Conservation (phyloP, 441 rosid genomes). For the Arabidopsis lyrata region DNA sequence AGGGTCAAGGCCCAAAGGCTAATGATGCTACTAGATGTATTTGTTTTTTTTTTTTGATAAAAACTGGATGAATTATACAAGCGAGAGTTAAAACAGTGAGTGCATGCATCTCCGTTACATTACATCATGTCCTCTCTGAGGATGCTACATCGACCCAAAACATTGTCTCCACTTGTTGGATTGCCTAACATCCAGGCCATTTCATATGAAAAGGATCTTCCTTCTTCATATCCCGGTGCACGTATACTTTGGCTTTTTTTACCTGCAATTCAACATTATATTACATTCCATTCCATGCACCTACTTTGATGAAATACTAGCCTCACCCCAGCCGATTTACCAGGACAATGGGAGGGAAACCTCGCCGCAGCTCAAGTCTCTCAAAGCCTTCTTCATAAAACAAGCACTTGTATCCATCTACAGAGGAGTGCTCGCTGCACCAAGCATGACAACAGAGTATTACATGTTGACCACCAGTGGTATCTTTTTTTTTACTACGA, state of each 20-base stretch:
- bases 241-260: constrained; percentile 58
- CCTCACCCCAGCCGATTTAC: constrained; percentile 48
- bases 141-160: too few species aligned
- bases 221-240: constrained; percentile 52
- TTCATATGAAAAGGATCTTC: constrained; percentile 44
- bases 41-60: not conserved
- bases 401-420: constrained; percentile 81
- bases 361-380: constrained; percentile 56
- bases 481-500: constrained; percentile 21
- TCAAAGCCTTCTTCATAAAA: constrained; percentile 69
- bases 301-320: constrained; percentile 17
- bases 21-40: not conserved
- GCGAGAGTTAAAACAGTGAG: not conserved
- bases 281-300: constrained; percentile 13
- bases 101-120: not conserved
- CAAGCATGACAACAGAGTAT: constrained; percentile 37
- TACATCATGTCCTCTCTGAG: constrained; percentile 18
- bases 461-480: constrained; percentile 16
- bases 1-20: constrained; percentile 26
- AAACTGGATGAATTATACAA: not conserved
- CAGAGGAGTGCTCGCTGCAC: constrained; percentile 59
- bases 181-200: constrained; percentile 60
- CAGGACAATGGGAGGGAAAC: constrained; percentile 67
- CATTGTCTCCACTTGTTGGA: constrained; percentile 7
- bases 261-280: constrained; percentile 53